Percentiles rank a stretch among this genome's conserved stretches.
These are phyloP conservation scores for Petasospora rhodanensis DNA, from an alignment of 1,139 yeast genomes.

Conservation along the genomic window DNA sequence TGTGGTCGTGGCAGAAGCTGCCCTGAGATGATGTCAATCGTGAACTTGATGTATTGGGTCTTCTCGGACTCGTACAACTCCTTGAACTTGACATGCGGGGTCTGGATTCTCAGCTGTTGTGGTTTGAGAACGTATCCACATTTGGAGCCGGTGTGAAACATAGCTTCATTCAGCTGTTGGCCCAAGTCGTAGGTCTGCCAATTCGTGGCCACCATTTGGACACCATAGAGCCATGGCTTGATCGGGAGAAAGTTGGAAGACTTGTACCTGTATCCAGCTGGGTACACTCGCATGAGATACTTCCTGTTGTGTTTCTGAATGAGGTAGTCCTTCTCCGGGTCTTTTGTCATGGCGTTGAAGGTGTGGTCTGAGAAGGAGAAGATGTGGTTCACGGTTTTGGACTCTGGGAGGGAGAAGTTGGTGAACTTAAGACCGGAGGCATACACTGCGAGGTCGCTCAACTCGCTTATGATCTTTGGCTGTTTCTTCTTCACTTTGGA, in stretches of 20 bases:
- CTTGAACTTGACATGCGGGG: constrained; percentile 25
- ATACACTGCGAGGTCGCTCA: constrained; percentile 59
- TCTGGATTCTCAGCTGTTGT: constrained; percentile 25
- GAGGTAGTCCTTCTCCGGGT: constrained; percentile 45
- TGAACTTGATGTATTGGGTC: constrained; percentile 24
- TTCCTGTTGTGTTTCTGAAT: constrained; percentile 73
- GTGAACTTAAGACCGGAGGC: constrained; percentile 71
- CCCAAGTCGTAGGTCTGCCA: constrained; percentile 95
- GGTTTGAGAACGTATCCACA: constrained; percentile 85
- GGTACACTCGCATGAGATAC: constrained; percentile 81
- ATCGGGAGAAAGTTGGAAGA: constrained; percentile 82
- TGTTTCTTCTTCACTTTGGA: constrained; percentile 21
- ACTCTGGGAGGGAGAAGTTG: constrained; percentile 81
- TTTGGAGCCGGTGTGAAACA: constrained; percentile 56
- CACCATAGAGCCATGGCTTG: constrained; percentile 77
- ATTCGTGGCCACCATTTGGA: constrained; percentile 92
- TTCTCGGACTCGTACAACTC: constrained; percentile 19
- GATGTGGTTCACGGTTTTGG: constrained; percentile 75
- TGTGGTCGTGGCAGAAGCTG: constrained; percentile 76
- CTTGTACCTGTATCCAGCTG: constrained; percentile 69
- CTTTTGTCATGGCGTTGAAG: constrained; percentile 59
- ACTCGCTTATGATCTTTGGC: constrained; percentile 39
- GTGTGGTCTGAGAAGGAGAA: constrained; percentile 82
- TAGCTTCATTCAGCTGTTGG: constrained; percentile 82
- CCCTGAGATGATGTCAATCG: constrained; percentile 65